Evolutionary conservation across 768 basidiomycete species (phyloP).

Genomic region (Leucogyrophana mollusca): DNA sequence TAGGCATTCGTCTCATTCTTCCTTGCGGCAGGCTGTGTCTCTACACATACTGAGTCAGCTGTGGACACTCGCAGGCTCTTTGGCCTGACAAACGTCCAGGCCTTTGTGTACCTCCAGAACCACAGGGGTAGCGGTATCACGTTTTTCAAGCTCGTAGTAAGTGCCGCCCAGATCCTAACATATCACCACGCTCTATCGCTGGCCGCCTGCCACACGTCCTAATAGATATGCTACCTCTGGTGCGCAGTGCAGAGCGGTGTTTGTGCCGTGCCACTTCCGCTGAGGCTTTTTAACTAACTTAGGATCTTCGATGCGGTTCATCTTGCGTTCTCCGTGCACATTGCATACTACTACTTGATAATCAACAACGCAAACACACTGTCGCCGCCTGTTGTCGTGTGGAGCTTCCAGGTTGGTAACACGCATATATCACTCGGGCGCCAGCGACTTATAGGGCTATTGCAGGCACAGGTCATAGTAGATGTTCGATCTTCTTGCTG

Average conservation of each 20-base stretch:
- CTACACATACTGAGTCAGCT: too few species aligned
- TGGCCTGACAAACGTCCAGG: constrained; percentile 5
- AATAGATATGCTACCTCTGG: constrained; percentile 8
- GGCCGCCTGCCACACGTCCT: neutral
- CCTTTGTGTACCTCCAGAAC: neutral
- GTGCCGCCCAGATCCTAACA: neutral
- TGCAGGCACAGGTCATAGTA: too few species aligned
- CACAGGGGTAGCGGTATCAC: neutral
- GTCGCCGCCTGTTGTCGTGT: constrained; percentile 24
- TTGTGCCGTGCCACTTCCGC: too few species aligned
- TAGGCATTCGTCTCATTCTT: too few species aligned
- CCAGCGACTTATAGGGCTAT: too few species aligned
- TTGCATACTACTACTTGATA: constrained; percentile 36
- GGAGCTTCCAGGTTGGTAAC: constrained; percentile 13
- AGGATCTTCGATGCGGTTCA: constrained; percentile 38
- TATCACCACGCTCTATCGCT: neutral
- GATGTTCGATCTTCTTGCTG: too few species aligned
- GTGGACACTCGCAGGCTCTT: constrained; percentile 1
- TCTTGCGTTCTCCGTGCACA: constrained; percentile 32
- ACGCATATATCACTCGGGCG: too few species aligned
- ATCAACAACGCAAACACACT: constrained; percentile 29
- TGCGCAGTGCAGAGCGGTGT: too few species aligned
- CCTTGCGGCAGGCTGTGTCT: too few species aligned
- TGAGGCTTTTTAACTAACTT: neutral
- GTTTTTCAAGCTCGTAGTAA: constrained; percentile 1